Evolutionary conservation across 352 stramenopile species (phyloP).

Genomic region (Pythium sukuiense): DNA sequence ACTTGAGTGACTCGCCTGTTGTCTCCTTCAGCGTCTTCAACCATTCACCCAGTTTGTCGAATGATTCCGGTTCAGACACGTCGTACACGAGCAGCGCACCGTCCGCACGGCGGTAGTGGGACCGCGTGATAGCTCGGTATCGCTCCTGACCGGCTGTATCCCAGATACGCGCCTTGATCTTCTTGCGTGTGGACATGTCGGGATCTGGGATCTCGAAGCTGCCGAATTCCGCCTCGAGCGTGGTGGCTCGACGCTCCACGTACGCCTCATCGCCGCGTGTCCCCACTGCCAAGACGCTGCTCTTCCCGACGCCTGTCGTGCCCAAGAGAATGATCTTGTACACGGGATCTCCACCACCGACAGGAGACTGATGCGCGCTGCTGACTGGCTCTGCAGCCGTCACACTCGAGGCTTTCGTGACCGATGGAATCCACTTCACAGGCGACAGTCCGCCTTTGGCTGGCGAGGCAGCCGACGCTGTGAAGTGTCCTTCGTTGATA

Average conservation of each 20-base stretch:
- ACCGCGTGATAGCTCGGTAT: slow-evolving; percentile 89
- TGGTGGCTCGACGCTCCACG: slow-evolving; percentile 61
- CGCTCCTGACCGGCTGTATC: slow-evolving; percentile 88
- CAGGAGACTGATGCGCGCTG: not conserved
- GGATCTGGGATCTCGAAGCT: slow-evolving; percentile 64
- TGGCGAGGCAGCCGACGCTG: not conserved
- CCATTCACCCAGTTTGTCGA: slow-evolving; percentile 87
- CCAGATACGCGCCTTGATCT: slow-evolving; percentile 85
- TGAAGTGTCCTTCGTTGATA: slow-evolving; percentile 6
- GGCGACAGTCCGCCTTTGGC: not conserved
- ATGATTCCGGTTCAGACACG: slow-evolving; percentile 83
- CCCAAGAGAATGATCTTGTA: slow-evolving; percentile 84
- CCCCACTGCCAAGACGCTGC: slow-evolving; percentile 67
- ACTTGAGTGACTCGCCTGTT: slow-evolving; percentile 79
- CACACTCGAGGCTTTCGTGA: slow-evolving; percentile 8
- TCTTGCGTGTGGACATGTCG: slow-evolving; percentile 47
- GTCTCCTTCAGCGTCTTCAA: slow-evolving; percentile 86
- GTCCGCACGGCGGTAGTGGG: slow-evolving; percentile 82
- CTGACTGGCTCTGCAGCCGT: slow-evolving; percentile 18
- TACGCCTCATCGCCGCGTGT: slow-evolving; percentile 61
- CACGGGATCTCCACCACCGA: slow-evolving; percentile 16
- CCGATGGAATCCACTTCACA: not conserved
- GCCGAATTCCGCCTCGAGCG: slow-evolving; percentile 74
- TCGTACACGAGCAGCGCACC: slow-evolving; percentile 92
- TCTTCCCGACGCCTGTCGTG: slow-evolving; percentile 80